Evolutionary conservation across 306 rosid species (phyloP), one percentile per base, ranked within the genome.

Genomic region (Castanea sativa): DNA sequence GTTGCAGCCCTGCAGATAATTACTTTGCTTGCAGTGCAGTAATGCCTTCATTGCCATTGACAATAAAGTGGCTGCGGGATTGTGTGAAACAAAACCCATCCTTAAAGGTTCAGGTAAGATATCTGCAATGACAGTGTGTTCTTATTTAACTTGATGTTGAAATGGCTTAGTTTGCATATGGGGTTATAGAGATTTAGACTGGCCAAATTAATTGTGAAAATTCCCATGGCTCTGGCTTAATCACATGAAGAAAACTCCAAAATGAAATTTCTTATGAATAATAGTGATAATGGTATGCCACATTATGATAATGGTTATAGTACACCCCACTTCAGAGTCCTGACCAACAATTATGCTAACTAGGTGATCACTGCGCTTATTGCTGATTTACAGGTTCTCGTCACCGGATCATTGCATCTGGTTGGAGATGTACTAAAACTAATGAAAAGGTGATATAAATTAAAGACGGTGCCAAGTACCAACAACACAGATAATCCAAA

Each of bases 401-500:
- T 90, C 68, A 90, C 97, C 18, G 97, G 94, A 74, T 90, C 94
- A 15, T 75, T 92, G 79, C 97, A 92, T 87, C 80, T 90, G 76
- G 94, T 90, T 4, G 91, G 91, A 49, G 91, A 87, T 76, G 87
- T 87, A 14, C 78, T 85, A 49, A 87, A 83, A 81, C 85, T 85
- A 55, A 32, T 87, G 79, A 87, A 30, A 73, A 84, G 84, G 77
- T 87, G 83, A 83, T 61, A 57, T 38, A 45, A 3, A 75, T 71
- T 23, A n/a, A 75, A 16, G 68, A 35, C 15, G 33, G 16, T 33
- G 52, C 32, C 56, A 10, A 30, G 45, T 25, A 15, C 32, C 64
- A 10, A 30, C 29, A 76, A 72, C 23, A 18, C 14, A 25, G 55
- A 15, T 25, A 8, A 2, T 56, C 30, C 53, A 74, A 57, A 59